phyloP scores from a whole-genome alignment of 495 filamentous ascomycete genomes.

The Penicillium coffeae region DNA sequence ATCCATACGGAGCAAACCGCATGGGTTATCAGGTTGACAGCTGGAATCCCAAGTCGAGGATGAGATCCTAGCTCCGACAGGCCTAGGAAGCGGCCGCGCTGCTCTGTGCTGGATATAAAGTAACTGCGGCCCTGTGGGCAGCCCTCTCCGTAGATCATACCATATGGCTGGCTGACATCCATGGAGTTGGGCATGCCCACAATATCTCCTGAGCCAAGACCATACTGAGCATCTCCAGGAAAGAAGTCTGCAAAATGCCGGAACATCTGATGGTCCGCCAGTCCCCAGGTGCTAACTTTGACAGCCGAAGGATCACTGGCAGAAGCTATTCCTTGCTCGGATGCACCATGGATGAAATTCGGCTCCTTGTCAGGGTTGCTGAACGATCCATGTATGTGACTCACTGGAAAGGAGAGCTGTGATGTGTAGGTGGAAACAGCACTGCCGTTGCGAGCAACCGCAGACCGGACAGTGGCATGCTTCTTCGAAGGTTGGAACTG shows the following conservation, averaged over 20 bases:
- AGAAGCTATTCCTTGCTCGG: slow-evolving; percentile 68
- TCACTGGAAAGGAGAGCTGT: slow-evolving; percentile 68
- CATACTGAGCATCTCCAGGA: slow-evolving; percentile 70
- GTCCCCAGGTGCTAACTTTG: slow-evolving; percentile 81
- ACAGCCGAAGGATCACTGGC: slow-evolving; percentile 70
- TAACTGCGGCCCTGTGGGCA: slow-evolving; percentile 74
- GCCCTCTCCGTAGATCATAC: slow-evolving; percentile 80
- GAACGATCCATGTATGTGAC: slow-evolving; percentile 71
- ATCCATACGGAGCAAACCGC: slow-evolving; percentile 83
- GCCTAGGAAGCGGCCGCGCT: slow-evolving; percentile 70
- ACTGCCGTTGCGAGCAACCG: slow-evolving; percentile 49
- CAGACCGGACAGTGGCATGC: slow-evolving; percentile 43
- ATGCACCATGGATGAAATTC: slow-evolving; percentile 74
- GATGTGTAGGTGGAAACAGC: slow-evolving; percentile 76
- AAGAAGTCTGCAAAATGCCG: slow-evolving; percentile 72
- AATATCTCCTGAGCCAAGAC: slow-evolving; percentile 69
- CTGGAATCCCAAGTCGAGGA: slow-evolving; percentile 65
- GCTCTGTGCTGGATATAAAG: slow-evolving; percentile 70
- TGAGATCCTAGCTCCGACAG: slow-evolving; percentile 46
- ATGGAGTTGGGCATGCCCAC: slow-evolving; percentile 77
- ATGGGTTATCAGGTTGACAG: slow-evolving; percentile 55
- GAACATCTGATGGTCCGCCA: slow-evolving; percentile 69
- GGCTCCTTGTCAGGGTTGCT: slow-evolving; percentile 64
- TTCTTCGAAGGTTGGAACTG: slow-evolving; percentile 51
- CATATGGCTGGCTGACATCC: slow-evolving; percentile 82